Evolutionary conservation across 169 alveolate genomes (phyloP), one percentile per base, ranked within the genome.

Genomic region (Cyclospora cayetanensis): DNA sequence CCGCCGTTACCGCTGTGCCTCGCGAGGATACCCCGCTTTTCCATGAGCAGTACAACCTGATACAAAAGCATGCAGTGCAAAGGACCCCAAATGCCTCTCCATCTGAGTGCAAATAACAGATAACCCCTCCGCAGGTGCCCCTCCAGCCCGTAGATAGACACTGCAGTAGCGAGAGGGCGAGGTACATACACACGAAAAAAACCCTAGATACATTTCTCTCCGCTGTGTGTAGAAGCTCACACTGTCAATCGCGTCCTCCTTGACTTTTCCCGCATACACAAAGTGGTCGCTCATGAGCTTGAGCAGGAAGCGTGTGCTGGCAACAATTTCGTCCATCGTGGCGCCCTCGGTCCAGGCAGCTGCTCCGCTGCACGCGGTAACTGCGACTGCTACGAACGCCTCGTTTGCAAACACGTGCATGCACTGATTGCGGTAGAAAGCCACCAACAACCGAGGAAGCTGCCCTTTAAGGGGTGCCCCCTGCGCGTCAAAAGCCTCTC

Each of bases 371-470:
- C 12, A 79, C 0, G 89, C 41, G n/a, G 31, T n/a, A 1, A 79
- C 35, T 22, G 89, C 89, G 27, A 41, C 89, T 15, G 50, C 22
- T 5, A 79, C 89, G n/a, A 55, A 46, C 0, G 79, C 90, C 27
- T 82, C 90, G 34, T 37, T 5, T 2, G 66, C 50, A 37, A 84
- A 84, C 35, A 65, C 46, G 41, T 84, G 82, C 43, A 72, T 55
- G 91, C 91, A 84, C 29, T 84, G 60, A 34, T 84, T 84, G 15
- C 91, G 39, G 91, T 84, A 84, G 68, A 63, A 84, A 22, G 91
- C 91, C 39, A 84, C 70, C 34, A 84, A 66, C 55, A 84, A 68
- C 34, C 89, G 68, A 27, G 89, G 89, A 11, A 12, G n/a, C 37
- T 31, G 43, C 46, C 15, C 35, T 15, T 37, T 27, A 20, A 39